Evolutionary conservation across 768 basidiomycete species (phyloP), one percentile per base, ranked within the genome.

Genomic region (Kwoniella mangroviensis): DNA sequence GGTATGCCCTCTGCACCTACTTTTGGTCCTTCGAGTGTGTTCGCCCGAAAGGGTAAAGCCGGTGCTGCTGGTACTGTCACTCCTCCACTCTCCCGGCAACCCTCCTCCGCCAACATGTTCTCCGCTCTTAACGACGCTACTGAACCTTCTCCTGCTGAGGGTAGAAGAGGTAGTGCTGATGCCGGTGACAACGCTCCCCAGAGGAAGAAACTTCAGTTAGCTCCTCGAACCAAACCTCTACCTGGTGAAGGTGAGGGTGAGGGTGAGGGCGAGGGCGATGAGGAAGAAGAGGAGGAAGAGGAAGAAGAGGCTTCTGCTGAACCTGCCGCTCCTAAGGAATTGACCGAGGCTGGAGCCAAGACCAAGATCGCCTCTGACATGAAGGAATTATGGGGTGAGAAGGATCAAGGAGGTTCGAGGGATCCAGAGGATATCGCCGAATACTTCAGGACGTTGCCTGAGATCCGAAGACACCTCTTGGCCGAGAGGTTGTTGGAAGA

Each of bases 11-110:
- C 68, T 52, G 86, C 89, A 1, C 88, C 91, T 84, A 89, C 89
- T 0, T 92, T 97, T 81, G 93, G 92, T 7, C 93, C 94, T 2
- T 88, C 89, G 69, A 91, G 91, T 71, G 90, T 95, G 24, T 97
- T 95, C 82, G 86, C 88, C 53, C 58, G 67, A 34, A 75, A 77
- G 52, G 69, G 73, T 4, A 90, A 91, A 82, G 87, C 87, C 19
- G 81, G 71, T 75, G 90, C 91, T 82, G 75, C 79, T 49, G 77
- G 82, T 28, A 87, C 90, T 7, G 90, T 91, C 73, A 84, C 86
- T 9, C 82, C 83, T n/a, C 87, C 92, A 3, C 83, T 96, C 10
- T 91, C 92, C 9, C 89, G 93, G 57, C 88, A 90, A n/a, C 88
- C 86, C 75, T 94, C 93, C 54, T 89, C 84, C 68, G 88, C 89